phyloP scores from a whole-genome alignment of 306 rosid genomes.

The Ammopiptanthus mongolicus region DNA sequence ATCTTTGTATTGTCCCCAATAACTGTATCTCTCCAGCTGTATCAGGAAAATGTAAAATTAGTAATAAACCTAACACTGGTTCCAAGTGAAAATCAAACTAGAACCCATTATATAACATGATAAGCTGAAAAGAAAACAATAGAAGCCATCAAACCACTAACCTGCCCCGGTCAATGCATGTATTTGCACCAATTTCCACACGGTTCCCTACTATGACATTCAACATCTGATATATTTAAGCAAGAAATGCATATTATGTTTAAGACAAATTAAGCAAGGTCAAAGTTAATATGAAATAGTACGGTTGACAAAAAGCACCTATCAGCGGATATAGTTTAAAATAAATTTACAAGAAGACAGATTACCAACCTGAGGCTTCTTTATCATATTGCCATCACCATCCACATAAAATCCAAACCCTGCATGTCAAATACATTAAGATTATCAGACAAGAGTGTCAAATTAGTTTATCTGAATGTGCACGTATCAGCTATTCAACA shows the following conservation, averaged over 20 bases:
- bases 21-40: conserved; percentile 95
- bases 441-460: neutral
- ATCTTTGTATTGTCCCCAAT: conserved; percentile 77
- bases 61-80: neutral
- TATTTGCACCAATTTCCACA: conserved; percentile 89
- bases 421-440: conserved; percentile 27
- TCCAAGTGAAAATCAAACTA: conserved; percentile 20
- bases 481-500: neutral
- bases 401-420: conserved; percentile 89
- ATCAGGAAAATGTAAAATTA: conserved; percentile 28
- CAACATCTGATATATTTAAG: conserved; percentile 52
- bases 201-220: conserved; percentile 63
- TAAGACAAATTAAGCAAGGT: neutral
- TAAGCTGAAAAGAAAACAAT: neutral
- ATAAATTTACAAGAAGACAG: neutral
- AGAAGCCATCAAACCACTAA: conserved; percentile 22
- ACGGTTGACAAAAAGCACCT: neutral
- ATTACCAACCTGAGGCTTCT: conserved; percentile 86
- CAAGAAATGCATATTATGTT: conserved; percentile 4
- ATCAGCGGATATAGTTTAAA: neutral
- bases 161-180: conserved; percentile 98
- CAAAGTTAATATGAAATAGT: conserved; percentile 5
- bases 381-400: conserved; percentile 62
- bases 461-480: conserved; percentile 1
- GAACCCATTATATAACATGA: neutral